A percentile compares a stretch with the other conserved stretches of the same genome.
Conservation (phyloP, 106 monocot genomes). For the Dendrobium chrysotoxum region DNA sequence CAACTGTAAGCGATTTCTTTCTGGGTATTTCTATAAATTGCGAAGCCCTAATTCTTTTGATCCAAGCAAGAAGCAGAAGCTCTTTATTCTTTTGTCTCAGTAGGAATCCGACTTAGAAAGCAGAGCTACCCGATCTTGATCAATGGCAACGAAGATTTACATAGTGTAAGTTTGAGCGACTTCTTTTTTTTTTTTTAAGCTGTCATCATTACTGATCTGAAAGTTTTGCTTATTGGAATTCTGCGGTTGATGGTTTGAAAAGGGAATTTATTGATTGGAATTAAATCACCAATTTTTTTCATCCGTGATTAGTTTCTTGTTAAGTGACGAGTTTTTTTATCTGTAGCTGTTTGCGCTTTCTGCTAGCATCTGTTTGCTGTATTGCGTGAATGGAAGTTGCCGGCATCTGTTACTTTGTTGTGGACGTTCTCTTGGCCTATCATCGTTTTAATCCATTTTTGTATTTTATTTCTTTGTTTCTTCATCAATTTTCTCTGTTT, state of each 20-base stretch:
- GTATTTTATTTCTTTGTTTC: not conserved
- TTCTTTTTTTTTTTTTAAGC: not conserved
- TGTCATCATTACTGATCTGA: too few species aligned
- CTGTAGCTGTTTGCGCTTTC: not conserved
- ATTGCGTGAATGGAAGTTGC: not conserved
- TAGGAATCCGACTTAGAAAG: not conserved
- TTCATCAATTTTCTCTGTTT: not conserved
- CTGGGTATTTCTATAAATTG: slow-evolving; percentile 1
- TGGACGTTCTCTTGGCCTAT: not conserved
- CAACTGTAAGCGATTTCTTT: too few species aligned
- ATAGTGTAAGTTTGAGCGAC: slow-evolving; percentile 3
- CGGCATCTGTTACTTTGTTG: not conserved
- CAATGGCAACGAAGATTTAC: slow-evolving; percentile 9
- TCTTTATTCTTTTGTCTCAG: not conserved
- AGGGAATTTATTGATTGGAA: not conserved
- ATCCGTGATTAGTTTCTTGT: not conserved
- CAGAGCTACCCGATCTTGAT: not conserved
- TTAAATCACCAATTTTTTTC: not conserved
- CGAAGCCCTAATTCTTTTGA: not conserved
- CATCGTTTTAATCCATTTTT: not conserved
- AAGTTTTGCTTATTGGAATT: too few species aligned
- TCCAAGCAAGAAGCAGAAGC: not conserved
- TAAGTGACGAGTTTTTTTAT: not conserved
- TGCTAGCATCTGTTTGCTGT: not conserved
- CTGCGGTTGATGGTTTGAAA: too few species aligned